phyloP scores from a whole-genome alignment of 2,329 filamentous ascomycete genomes.

The Paecilomyces sp. region DNA sequence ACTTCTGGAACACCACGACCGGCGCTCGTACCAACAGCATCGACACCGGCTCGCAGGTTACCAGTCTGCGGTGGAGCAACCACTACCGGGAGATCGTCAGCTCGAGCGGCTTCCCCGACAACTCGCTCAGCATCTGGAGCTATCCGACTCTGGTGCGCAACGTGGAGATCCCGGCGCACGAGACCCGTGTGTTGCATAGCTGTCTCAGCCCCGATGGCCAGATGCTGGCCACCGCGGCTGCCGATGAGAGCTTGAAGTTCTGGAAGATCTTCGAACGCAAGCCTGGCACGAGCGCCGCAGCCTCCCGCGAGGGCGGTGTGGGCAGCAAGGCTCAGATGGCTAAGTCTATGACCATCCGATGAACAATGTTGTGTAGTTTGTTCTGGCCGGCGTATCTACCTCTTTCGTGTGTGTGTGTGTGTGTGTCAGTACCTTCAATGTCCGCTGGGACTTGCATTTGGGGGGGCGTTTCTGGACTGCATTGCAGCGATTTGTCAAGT shows the following conservation, averaged over 20 bases:
- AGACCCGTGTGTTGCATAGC: constrained; percentile 93
- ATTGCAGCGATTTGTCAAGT: background rate
- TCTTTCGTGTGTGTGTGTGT: background rate
- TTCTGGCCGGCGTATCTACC: background rate
- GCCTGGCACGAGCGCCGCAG: constrained; percentile 61
- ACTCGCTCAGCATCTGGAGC: constrained; percentile 98
- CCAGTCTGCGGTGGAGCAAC: constrained; percentile 90
- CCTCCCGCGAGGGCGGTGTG: constrained; percentile 57
- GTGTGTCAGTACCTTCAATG: background rate
- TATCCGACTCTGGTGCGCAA: constrained; percentile 96
- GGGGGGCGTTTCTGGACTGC: background rate
- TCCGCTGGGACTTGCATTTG: background rate
- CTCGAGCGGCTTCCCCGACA: constrained; percentile 97
- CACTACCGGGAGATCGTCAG: constrained; percentile 97
- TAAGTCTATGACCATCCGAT: constrained; percentile 94
- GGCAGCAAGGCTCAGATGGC: constrained; percentile 76
- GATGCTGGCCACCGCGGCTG: constrained; percentile 94
- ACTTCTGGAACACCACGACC: constrained; percentile 99
- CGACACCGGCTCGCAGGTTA: constrained; percentile 95
- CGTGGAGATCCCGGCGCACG: constrained; percentile 94
- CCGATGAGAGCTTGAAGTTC: constrained; percentile 97
- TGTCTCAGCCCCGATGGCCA: constrained; percentile 95
- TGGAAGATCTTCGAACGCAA: constrained; percentile 99
- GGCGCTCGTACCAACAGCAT: constrained; percentile 98
- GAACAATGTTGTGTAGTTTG: constrained; percentile 24